Evolutionary conservation across 345 rosid species (phyloP), one percentile per base, ranked within the genome.

Genomic region (Streptanthus diversifolius): DNA sequence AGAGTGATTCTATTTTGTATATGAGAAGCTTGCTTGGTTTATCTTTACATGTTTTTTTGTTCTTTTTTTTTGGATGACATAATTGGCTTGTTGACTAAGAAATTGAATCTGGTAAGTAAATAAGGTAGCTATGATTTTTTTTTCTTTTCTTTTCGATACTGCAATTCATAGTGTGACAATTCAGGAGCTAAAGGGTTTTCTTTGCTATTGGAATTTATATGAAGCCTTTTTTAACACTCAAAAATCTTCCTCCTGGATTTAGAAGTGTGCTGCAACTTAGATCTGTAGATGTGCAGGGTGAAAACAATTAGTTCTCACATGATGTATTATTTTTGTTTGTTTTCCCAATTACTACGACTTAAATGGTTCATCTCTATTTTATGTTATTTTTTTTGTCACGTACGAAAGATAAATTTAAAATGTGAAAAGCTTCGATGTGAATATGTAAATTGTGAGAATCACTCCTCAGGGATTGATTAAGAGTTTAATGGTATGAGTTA

Each of bases 71-170:
- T 71, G 37, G 36, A 64, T 70, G 56, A 53, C 37, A 65, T 22
- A 76, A 77, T 66, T 71, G 76, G 80, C 76, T 71, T 77, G 63
- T 71, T 77, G 80, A 77, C 68, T 71, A 71, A 77, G 80, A 70
- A 22, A 37, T 56, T 43, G 76, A 64, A 56, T 39, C 44, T 54
- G 57, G 49, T 68, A 53, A 45, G 57, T 60, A 33, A 40, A 75
- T 75, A 58, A 32, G 33, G 27, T 32, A 59, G 27, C 47, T 59
- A 40, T 67, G 37, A 59, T 60, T 59, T 65, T 64, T 25, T 25
- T 25, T 25, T 4, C 4, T 25, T 25, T 25, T 25, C 29, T 25
- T 25, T 25, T 25, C 29, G 29, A 25, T 25, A 25, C 4, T 25
- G 29, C 29, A 25, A 25, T 25, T 25, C 29, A 25, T 3, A 25